Evolutionary conservation across 495 filamentous ascomycete genomes (phyloP).

Genomic region (Schizothecium vesticola): DNA sequence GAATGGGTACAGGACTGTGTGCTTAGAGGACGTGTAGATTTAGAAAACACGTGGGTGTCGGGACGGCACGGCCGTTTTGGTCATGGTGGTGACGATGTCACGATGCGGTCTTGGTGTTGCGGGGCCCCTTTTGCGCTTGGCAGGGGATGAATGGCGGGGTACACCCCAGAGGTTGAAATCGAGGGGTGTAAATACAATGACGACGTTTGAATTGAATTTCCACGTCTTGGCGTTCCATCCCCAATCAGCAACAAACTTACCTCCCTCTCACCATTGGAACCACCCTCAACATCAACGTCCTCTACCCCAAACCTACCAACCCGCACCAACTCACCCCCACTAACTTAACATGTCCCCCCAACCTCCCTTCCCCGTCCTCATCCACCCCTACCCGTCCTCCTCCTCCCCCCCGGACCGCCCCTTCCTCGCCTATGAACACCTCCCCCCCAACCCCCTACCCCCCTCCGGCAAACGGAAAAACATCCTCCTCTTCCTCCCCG

Average conservation of each 20-base stretch:
- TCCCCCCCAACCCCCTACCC: not conserved
- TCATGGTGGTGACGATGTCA: not conserved
- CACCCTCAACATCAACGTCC: not conserved
- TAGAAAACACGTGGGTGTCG: not conserved
- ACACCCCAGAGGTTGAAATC: not conserved
- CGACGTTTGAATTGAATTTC: not conserved
- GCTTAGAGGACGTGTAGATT: not conserved
- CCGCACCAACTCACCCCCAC: not conserved
- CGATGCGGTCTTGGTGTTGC: not conserved
- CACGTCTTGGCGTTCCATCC: not conserved
- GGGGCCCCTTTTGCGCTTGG: not conserved
- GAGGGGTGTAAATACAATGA: not conserved
- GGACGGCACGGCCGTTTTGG: not conserved
- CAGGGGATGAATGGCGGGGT: not conserved
- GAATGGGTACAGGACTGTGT: not conserved
- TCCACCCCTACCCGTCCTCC: slow-evolving; percentile 31
- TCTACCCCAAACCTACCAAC: not conserved
- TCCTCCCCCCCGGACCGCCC: slow-evolving; percentile 2
- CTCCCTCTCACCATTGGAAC: not conserved
- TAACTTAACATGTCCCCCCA: not conserved
- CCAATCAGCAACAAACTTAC: not conserved
- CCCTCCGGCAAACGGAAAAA: slow-evolving; percentile 32
- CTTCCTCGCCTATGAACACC: slow-evolving; percentile 32
- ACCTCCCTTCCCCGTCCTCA: slow-evolving; percentile 26
- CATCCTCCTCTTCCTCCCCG: slow-evolving; percentile 77